Evolutionary conservation across 495 filamentous ascomycete genomes (phyloP).

Genomic region (Aspergillus leporis): DNA sequence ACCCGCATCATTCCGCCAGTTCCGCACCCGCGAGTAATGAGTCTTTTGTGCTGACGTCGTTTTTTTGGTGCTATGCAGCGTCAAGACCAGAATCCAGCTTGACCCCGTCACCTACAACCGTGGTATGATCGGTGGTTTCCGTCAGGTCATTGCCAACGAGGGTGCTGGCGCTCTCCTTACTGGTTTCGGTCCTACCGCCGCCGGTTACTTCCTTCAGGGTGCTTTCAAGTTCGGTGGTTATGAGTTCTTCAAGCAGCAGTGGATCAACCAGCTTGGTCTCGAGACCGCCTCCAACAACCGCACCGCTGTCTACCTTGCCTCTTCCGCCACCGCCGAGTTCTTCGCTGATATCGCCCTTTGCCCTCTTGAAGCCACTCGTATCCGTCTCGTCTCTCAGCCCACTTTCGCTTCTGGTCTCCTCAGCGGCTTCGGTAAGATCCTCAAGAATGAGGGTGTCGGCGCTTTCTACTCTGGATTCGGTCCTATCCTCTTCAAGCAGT

Average conservation of each 20-base stretch:
- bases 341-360: conserved; percentile 93
- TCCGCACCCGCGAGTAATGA: not conserved
- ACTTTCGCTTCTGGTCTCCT: conserved; percentile 81
- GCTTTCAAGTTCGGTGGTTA: conserved; percentile 96
- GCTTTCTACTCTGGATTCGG: conserved; percentile 96
- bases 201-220: conserved; percentile 94
- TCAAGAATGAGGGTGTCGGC: conserved; percentile 78
- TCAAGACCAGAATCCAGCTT: conserved; percentile 94
- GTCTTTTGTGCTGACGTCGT: not conserved
- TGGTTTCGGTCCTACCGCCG: conserved; percentile 82
- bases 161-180: conserved; percentile 87
- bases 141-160: conserved; percentile 78
- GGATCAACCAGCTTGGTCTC: conserved; percentile 76
- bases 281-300: conserved; percentile 84
- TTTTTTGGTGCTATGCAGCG: conserved; percentile 38
- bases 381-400: conserved; percentile 90
- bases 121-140: conserved; percentile 84
- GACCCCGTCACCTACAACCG: conserved; percentile 88
- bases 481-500: conserved; percentile 95
- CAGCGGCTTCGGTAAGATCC: conserved; percentile 81
- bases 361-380: conserved; percentile 92
- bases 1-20: conserved; percentile 17
- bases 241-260: conserved; percentile 94
- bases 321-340: conserved; percentile 83
- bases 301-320: conserved; percentile 85